Base-by-base conservation (phyloP, 108 stramenopile species). In the Pseudonitzschia pungens region DNA sequence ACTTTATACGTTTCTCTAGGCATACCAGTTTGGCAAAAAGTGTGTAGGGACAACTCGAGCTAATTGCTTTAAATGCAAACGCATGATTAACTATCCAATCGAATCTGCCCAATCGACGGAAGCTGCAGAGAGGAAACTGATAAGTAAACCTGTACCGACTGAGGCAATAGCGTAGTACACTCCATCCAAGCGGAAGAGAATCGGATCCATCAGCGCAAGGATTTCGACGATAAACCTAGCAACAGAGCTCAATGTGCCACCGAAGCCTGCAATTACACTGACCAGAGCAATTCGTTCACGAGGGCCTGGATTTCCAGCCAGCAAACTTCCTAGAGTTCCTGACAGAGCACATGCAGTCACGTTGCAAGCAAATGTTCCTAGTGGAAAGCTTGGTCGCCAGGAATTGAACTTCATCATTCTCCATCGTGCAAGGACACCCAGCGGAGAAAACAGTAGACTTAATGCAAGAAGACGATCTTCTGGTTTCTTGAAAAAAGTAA, bases 331-430 rank as follows among this genome's bases (percentile, higher is more conserved):
- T 8, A 93, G 66, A 72, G 81, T 83, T 44, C 92, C 92, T 48
- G 79, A 79, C 16, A 93, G 50, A 21, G 89, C 89, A 77, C 90
- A 91, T 1, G 87, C 86, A 1, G 86, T 76, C 24, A 93, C 83
- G 72, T 93, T 93, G 66, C 87, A 87, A 32, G 85, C 51, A 80
- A 93, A 93, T 15, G 92, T 93, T 11, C 92, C 92, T 33, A 93
- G 58, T 26, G 92, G 90, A 63, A 93, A 93, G 32, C 77, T 88
- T 12, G 88, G 89, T 29, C 89, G 76, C 73, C 79, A 81, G 20
- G 69, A 68, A 76, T 93, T 93, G 64, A 78, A 85, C 76, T 76
- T 75, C 50, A 80, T 80, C 41, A 91, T 68, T 69, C 84, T 81
- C 89, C 89, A 93, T 63, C 92, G 76, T 59, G 87, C 75, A 27